phyloP scores from a whole-genome alignment of 331 rosid species.

The Malus hybrid region DNA sequence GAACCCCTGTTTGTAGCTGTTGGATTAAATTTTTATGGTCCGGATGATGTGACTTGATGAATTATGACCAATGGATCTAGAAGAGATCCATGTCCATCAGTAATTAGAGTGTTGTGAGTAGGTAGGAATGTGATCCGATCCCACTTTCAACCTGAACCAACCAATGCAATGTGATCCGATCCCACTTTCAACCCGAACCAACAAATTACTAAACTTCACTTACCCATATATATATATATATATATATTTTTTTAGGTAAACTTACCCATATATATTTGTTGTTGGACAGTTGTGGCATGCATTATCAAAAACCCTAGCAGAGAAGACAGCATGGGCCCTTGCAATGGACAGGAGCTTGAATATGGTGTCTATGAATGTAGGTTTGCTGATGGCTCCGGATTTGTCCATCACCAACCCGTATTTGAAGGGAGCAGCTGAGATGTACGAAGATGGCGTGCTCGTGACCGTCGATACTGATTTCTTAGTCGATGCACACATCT shows the following conservation, averaged over 20 bases:
- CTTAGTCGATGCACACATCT: constrained; percentile 57
- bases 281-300: constrained; percentile 76
- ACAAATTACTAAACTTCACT: neutral
- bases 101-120: neutral
- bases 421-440: constrained; percentile 89
- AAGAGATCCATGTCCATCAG: no score
- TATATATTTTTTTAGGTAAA: neutral
- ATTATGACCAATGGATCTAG: no score
- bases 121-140: neutral
- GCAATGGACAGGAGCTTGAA: constrained; percentile 90
- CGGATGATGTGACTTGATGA: no score
- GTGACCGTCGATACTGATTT: constrained; percentile 66
- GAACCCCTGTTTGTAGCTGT: no score
- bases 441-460: constrained; percentile 80
- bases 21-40: no score
- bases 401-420: constrained; percentile 53
- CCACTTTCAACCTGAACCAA: neutral
- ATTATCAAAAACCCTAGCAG: constrained; percentile 69
- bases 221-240: neutral
- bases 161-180: neutral
- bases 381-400: constrained; percentile 35
- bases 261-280: neutral
- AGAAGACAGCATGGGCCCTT: constrained; percentile 81
- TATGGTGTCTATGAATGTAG: constrained; percentile 68
- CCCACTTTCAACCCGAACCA: neutral